Evolutionary conservation across 2,329 filamentous ascomycete species (phyloP).

Genomic region (Rhytidhysteron rufulum): DNA sequence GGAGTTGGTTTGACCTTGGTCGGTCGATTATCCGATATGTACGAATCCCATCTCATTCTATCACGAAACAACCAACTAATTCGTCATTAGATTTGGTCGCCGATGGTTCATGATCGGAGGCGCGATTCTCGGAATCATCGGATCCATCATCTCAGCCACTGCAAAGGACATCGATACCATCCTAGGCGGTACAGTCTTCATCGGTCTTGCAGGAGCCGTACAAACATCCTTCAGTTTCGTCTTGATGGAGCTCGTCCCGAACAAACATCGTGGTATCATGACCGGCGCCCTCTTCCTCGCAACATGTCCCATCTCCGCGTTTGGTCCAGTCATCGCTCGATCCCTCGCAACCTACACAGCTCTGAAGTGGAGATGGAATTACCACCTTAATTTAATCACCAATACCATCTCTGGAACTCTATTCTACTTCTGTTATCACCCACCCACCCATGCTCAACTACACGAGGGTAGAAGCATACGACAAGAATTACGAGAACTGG

Average conservation of each 20-base stretch:
- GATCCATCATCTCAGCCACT: conserved; percentile 24
- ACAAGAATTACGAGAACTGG: conserved; percentile 32
- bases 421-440: conserved; percentile 47
- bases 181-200: conserved; percentile 24
- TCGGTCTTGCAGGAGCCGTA: conserved; percentile 24
- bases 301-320: conserved; percentile 29
- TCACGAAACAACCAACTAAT: too few species aligned
- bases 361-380: conserved; percentile 41
- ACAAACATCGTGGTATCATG: conserved; percentile 26
- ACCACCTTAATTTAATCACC: conserved; percentile 47
- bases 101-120: conserved; percentile 21
- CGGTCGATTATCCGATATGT: conserved; percentile 21
- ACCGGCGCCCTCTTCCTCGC: conserved; percentile 19
- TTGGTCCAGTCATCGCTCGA: conserved; percentile 49
- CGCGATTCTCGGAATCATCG: conserved; percentile 15
- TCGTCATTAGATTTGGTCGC: too few species aligned
- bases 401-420: conserved; percentile 38
- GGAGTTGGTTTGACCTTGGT: conserved; percentile 21
- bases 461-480: conserved; percentile 28
- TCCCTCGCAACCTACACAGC: conserved; percentile 37
- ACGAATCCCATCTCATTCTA: too few species aligned
- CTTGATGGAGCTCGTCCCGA: conserved; percentile 33
- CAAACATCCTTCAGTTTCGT: conserved; percentile 25
- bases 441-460: conserved; percentile 40
- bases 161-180: conserved; percentile 27